phyloP scores from a whole-genome alignment of 306 rosid species.

The Oemleria cerasiformis region DNA sequence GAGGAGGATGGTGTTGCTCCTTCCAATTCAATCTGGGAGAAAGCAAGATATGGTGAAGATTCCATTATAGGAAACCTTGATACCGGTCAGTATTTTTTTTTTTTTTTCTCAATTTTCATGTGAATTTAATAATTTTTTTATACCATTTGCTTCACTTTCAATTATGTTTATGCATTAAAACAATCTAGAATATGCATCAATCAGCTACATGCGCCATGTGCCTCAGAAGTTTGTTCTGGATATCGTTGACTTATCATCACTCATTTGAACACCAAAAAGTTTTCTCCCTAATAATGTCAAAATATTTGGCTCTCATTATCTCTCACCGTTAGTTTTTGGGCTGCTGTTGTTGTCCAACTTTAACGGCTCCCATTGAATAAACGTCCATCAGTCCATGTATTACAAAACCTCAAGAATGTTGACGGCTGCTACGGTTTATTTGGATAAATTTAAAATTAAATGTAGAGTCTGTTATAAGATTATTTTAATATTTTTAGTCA shows the following conservation, averaged over 20 bases:
- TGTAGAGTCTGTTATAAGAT: too few relatives aligned
- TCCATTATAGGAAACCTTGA: constrained; percentile 81
- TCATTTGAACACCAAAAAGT: neutral
- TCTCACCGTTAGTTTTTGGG: neutral
- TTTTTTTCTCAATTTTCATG: neutral
- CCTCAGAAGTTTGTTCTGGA: constrained; percentile 13
- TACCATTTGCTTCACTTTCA: neutral
- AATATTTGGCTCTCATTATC: neutral
- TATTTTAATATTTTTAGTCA: too few relatives aligned
- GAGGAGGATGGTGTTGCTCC: constrained; percentile 46
- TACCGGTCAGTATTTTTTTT: constrained; percentile 44
- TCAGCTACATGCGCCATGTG: neutral
- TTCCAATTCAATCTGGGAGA: constrained; percentile 60
- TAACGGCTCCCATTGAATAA: neutral
- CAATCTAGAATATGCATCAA: neutral
- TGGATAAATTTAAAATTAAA: too few relatives aligned
- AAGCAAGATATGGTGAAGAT: constrained; percentile 76
- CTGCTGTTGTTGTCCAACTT: neutral
- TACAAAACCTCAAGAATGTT: neutral
- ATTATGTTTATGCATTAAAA: neutral
- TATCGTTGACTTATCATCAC: constrained; percentile 36
- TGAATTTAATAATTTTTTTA: neutral
- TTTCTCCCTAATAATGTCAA: neutral
- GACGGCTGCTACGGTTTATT: neutral
- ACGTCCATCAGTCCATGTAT: neutral